Conservation (phyloP, 306 rosid species). For the Chamaecrista fasciculata region DNA sequence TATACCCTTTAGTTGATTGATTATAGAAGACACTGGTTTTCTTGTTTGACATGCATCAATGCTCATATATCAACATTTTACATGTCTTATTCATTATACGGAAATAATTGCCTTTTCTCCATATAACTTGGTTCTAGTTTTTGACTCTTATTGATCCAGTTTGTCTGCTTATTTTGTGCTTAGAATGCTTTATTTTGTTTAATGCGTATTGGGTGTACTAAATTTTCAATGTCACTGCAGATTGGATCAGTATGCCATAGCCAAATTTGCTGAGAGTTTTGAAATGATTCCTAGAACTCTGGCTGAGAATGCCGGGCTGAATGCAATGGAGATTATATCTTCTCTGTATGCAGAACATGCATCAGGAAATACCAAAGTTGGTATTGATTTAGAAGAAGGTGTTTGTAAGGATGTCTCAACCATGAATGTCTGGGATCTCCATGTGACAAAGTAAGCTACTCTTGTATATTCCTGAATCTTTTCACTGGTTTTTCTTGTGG, state of each 20-base stretch:
- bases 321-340: conserved; percentile 95
- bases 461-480: not conserved
- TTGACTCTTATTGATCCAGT: not conserved
- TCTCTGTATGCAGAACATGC: conserved; percentile 97
- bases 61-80: not conserved
- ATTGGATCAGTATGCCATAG: conserved; percentile 97
- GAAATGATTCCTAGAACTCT: conserved; percentile 92
- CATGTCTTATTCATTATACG: not conserved
- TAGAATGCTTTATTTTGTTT: not conserved
- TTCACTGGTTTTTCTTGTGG: not conserved
- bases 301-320: conserved; percentile 94
- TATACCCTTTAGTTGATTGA: not conserved
- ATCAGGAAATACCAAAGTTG: conserved; percentile 83
- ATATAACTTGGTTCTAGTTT: not conserved
- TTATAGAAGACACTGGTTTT: not conserved
- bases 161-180: not conserved
- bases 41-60: not conserved
- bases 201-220: conserved; percentile 7
- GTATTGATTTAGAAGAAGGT: conserved; percentile 86
- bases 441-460: conserved; percentile 74
- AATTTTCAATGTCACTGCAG: conserved; percentile 51
- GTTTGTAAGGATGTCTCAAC: conserved; percentile 71
- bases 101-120: not conserved
- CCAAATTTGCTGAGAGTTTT: conserved; percentile 95
- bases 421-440: conserved; percentile 75